Base-by-base conservation (phyloP, 768 basidiomycete genomes). In the Lactarius akahatsu region DNA sequence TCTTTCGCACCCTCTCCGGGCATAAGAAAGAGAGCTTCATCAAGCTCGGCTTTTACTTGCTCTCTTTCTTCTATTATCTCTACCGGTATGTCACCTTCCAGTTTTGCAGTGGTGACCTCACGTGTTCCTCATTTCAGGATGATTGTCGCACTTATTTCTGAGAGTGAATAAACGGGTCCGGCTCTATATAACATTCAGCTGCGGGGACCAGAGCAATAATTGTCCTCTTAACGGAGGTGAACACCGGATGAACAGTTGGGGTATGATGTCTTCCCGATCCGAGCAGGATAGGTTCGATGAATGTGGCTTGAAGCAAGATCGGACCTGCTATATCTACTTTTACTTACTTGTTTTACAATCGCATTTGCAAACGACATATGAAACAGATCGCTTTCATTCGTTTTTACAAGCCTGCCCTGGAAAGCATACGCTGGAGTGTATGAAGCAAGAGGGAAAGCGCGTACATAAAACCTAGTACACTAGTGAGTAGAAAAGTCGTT, bases 21-120 rank as follows among this genome's bases (percentile, higher is more conserved):
- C 97, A 98, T 80, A 99, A 99, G 81, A 97, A 94, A 74, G 96
- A 96, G 80, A 89, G 89, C 71, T 96, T 97, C 74, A 83, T 95
- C 78, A 97, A 96, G 80, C 88, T 97, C 63, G 94, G 92, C 13
- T 94, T 94, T 79, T 96, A 94, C 76, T 86, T 94, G 70, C 81
- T 94, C 64, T 93, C 92, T 63, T 93, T 92, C 82, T 93, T 94
- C 82, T 93, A 91, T 77, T 94, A 94, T 73, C 86, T 94, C 71
- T 94, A 94, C 74, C 83, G 91, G 92, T 92, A 71, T 64, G 92
- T 74, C 38, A 4, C 50, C n/a, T 50, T 23, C 20, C 20, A 16
- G 0, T 45, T 34, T 38, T 30, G 23, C 20, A 23, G 28, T 40
- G 20, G 32, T 41, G 15, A 43, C 26, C 50, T 54, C 45, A 45